Base-by-base conservation (phyloP, 2,329 filamentous ascomycete species). In the Hypoxylon sp. region DNA sequence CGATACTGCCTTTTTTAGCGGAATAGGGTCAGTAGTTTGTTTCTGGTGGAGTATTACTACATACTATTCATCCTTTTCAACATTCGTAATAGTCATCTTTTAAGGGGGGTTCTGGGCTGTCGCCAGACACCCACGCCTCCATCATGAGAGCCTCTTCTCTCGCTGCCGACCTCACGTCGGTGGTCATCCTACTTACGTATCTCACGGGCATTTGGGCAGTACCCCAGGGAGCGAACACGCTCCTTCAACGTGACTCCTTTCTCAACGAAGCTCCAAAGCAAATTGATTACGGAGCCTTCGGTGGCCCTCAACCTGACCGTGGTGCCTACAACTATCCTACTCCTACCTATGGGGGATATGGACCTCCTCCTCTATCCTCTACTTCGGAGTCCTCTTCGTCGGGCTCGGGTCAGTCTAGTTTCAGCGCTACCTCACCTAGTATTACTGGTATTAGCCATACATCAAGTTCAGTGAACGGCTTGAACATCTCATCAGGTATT, bases 101-200 rank as follows among this genome's bases (percentile, higher is more conserved):
- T 58, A 31, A 11, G 40, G 54, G 42, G 42, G 33, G 27, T 37
- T 59, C 17, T 27, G 22, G 54, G 46, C 25, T 66, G 17, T 60
- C 49, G 4, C 17, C 37, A 48, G 48, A 17, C 46, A 51, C 53
- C 22, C 22, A 25, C 22, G n/a, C 33, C 37, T 50, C 58, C 53
- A 78, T 37, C 60, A 85, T 85, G 83, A 82, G 79, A 70, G 74
- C 63, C 27, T 78, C 71, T 13, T 74, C 74, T 73, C 68, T 80
- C 58, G 68, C 75, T 69, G 60, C 75, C 68, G 75, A 78, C 74
- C 59, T 82, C 31, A 65, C 78, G 69, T 81, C 78, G 73, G 78
- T 77, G 61, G 63, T 77, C 27, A 35, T 76, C 53, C 60, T 82
- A 22, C 49, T 80, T 14, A 57, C 70, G 56, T 76, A 54, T 49